Conservation (phyloP, 208 protist species). For the Herpetomonas samuelpessoai region DNA sequence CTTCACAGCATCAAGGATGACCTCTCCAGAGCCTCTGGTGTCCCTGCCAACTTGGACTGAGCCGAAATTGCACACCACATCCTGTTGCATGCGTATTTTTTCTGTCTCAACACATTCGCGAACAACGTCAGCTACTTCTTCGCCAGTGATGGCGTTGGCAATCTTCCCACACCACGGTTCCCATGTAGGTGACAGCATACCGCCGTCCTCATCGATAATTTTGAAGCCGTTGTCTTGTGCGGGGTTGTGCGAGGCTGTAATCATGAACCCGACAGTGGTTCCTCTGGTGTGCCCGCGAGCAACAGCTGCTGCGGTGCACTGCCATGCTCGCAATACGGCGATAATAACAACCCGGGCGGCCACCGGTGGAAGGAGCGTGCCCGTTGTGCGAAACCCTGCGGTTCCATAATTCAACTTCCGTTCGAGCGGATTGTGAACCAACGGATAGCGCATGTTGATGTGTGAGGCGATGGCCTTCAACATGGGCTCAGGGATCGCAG, state of each 20-base stretch:
- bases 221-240: constrained; percentile 86
- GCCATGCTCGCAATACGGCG: constrained; percentile 47
- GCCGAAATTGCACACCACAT: constrained; percentile 10
- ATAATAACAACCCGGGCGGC: constrained; percentile 61
- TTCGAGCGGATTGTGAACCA: constrained; percentile 29
- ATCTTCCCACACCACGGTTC: constrained; percentile 56
- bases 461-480: constrained; percentile 10
- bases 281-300: constrained; percentile 3
- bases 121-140: constrained; percentile 44
- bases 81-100: neutral
- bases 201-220: constrained; percentile 78
- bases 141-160: constrained; percentile 49
- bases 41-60: constrained; percentile 48
- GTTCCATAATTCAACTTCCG: constrained; percentile 65
- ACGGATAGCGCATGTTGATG: constrained; percentile 35
- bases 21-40: constrained; percentile 39
- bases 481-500: constrained; percentile 21
- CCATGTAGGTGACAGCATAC: constrained; percentile 70
- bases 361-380: constrained; percentile 41
- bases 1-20: constrained; percentile 33
- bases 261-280: constrained; percentile 60
- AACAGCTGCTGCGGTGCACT: constrained; percentile 14
- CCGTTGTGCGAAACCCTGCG: constrained; percentile 67
- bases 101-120: constrained; percentile 23
- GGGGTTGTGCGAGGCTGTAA: constrained; percentile 90